Evolutionary conservation across 1,139 yeast species (phyloP).

Genomic region (Suhomyces coccinellae): DNA sequence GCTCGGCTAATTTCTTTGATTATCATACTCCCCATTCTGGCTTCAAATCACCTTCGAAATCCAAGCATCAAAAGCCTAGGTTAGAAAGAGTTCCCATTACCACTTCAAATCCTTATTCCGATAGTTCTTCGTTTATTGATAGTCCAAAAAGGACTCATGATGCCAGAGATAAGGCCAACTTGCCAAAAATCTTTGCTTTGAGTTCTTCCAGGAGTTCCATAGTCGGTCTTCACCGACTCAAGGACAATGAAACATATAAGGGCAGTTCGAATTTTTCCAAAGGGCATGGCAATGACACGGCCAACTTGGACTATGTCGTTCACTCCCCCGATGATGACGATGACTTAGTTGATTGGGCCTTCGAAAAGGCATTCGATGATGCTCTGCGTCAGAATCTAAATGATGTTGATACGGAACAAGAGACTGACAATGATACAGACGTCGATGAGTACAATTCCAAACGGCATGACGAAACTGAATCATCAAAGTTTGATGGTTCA

Average conservation of each 20-base stretch:
- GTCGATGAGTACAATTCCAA: background rate
- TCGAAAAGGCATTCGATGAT: slow-evolving; percentile 4
- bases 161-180: slow-evolving; percentile 30
- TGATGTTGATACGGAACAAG: background rate
- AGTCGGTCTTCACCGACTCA: slow-evolving; percentile 43
- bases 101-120: slow-evolving; percentile 31
- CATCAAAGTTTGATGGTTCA: too few relatives aligned
- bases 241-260: slow-evolving; percentile 23
- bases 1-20: slow-evolving; percentile 34
- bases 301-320: slow-evolving; percentile 1
- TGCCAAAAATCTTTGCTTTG: slow-evolving; percentile 35
- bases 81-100: slow-evolving; percentile 27
- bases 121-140: background rate
- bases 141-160: slow-evolving; percentile 1
- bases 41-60: slow-evolving; percentile 5
- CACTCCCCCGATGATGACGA: slow-evolving; percentile 17
- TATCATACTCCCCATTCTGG: slow-evolving; percentile 4
- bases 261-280: slow-evolving; percentile 5
- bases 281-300: background rate
- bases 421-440: background rate
- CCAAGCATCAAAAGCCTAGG: slow-evolving; percentile 20
- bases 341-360: slow-evolving; percentile 14
- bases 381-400: too few relatives aligned
- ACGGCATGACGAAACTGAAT: too few relatives aligned
- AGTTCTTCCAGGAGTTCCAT: slow-evolving; percentile 36